phyloP scores from a whole-genome alignment of 441 rosid genomes.

The Cnidoscolus chayamansa region DNA sequence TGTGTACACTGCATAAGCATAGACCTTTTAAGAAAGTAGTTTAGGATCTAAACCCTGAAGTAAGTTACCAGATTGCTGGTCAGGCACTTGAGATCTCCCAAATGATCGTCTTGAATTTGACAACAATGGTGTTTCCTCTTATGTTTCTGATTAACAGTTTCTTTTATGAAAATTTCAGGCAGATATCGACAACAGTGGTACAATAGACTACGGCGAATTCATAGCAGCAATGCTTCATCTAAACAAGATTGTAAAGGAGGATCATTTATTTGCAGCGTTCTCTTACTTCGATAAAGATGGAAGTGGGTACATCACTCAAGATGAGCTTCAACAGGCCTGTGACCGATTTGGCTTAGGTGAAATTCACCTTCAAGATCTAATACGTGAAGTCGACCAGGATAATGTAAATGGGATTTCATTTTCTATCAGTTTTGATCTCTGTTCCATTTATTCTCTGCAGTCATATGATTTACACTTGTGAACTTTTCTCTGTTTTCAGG shows the following conservation, averaged over 20 bases:
- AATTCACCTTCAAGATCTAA: conserved; percentile 59
- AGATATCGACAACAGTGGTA: conserved; percentile 88
- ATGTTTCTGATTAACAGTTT: conserved; percentile 1
- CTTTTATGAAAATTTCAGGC: conserved; percentile 47
- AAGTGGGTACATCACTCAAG: conserved; percentile 84
- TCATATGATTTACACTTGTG: neutral
- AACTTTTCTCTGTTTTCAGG: conserved; percentile 38
- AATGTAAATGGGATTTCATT: conserved; percentile 39
- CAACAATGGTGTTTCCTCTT: neutral
- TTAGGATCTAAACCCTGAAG: neutral
- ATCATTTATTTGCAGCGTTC: conserved; percentile 82
- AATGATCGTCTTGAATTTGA: neutral
- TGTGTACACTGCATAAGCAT: neutral
- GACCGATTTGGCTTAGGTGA: conserved; percentile 67
- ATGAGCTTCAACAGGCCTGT: conserved; percentile 88
- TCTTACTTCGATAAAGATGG: conserved; percentile 90
- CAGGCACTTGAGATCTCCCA: neutral
- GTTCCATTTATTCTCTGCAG: neutral
- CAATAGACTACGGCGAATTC: conserved; percentile 92
- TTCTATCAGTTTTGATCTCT: neutral
- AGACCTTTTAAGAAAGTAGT: neutral
- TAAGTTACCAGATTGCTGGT: neutral
- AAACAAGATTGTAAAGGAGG: conserved; percentile 80
- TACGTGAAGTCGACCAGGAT: conserved; percentile 82
- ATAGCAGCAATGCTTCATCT: conserved; percentile 93